Conservation (phyloP, 148 eudicot genomes). For the Fagopyrum tataricum region DNA sequence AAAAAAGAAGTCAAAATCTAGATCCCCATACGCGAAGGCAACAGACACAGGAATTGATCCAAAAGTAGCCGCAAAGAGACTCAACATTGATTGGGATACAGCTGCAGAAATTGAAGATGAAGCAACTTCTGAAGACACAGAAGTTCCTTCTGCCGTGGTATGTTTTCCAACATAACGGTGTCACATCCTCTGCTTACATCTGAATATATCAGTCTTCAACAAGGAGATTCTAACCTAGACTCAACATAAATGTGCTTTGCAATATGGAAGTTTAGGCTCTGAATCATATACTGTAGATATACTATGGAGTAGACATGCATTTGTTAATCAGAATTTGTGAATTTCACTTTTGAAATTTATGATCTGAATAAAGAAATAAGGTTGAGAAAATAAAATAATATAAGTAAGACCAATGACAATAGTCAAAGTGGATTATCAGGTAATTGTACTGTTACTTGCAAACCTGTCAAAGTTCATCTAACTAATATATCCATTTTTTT, state of each 20-base stretch:
- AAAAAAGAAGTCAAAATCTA: slow-evolving; percentile 44
- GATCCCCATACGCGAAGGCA: slow-evolving; percentile 75
- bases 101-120: slow-evolving; percentile 80
- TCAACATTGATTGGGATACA: slow-evolving; percentile 86
- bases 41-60: slow-evolving; percentile 91
- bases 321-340: neutral
- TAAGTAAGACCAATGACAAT: neutral
- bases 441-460: neutral
- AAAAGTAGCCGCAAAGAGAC: slow-evolving; percentile 76
- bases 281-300: neutral
- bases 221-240: neutral
- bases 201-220: neutral
- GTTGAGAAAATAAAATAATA: neutral
- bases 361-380: neutral
- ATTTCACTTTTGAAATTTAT: neutral
- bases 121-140: slow-evolving; percentile 38
- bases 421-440: neutral
- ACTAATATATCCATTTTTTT: neutral
- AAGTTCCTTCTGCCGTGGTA: slow-evolving; percentile 71
- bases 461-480: neutral
- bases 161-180: slow-evolving; percentile 13
- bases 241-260: neutral
- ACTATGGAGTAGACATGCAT: neutral
- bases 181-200: slow-evolving; percentile 6
- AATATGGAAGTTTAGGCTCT: slow-evolving; percentile 6